Conservation (phyloP, 495 filamentous ascomycete species). For the Daldinia bambusicola region DNA sequence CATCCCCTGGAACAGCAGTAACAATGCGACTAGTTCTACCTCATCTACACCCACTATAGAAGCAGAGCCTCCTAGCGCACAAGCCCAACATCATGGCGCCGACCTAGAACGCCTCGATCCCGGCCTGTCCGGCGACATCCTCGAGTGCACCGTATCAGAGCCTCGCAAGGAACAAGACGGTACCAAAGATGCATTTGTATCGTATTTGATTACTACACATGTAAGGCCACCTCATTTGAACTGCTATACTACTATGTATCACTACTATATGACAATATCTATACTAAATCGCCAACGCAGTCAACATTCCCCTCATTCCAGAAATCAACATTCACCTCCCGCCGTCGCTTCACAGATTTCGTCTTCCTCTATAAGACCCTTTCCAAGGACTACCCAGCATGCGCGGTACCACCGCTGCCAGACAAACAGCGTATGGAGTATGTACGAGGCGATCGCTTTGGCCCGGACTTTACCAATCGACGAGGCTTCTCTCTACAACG, state of each 20-base stretch:
- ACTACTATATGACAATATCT: not conserved
- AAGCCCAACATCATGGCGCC: slow-evolving; percentile 46
- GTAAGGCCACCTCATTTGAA: no score
- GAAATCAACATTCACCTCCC: slow-evolving; percentile 76
- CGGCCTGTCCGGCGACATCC: slow-evolving; percentile 77
- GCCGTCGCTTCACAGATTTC: slow-evolving; percentile 96
- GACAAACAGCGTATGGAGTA: slow-evolving; percentile 99
- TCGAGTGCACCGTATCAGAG: slow-evolving; percentile 83
- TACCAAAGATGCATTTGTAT: slow-evolving; percentile 97
- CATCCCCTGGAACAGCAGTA: slow-evolving; percentile 60
- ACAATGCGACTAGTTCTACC: slow-evolving; percentile 38
- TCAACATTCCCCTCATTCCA: slow-evolving; percentile 94
- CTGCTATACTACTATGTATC: no score
- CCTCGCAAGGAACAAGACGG: slow-evolving; percentile 95
- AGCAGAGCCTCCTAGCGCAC: slow-evolving; percentile 44
- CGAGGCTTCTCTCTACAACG: slow-evolving; percentile 91
- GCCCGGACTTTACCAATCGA: slow-evolving; percentile 89
- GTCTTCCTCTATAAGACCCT: slow-evolving; percentile 95
- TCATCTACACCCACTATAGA: slow-evolving; percentile 39
- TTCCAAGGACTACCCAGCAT: slow-evolving; percentile 84
- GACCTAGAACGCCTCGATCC: slow-evolving; percentile 62
- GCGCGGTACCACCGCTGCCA: slow-evolving; percentile 92
- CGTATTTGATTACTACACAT: slow-evolving; percentile 90
- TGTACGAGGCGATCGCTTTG: slow-evolving; percentile 94
- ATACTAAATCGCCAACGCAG: slow-evolving; percentile 57